Evolutionary conservation across 2,329 filamentous ascomycete species (phyloP).

Genomic region (Metarhizium guizhouense): DNA sequence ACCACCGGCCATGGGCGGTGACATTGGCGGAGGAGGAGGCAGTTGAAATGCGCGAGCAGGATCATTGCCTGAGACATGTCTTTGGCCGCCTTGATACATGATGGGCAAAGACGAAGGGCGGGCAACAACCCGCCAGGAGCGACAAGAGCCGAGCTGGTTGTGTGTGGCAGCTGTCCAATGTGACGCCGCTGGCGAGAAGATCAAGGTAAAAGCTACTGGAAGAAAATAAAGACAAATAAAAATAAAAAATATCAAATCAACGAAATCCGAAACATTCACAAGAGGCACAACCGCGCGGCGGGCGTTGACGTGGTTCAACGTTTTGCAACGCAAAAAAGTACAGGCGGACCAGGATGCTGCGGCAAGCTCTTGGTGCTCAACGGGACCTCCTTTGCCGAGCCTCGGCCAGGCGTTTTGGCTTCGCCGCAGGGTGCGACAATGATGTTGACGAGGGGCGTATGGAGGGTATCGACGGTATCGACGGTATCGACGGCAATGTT

Average conservation of each 20-base stretch:
- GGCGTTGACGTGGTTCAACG: neutral
- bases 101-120: conserved; percentile 9
- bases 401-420: neutral
- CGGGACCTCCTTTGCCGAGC: conserved; percentile 1
- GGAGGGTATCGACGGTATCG: neutral
- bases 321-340: neutral
- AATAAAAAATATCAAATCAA: neutral
- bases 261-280: neutral
- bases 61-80: conserved; percentile 38
- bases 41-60: conserved; percentile 44
- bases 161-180: neutral
- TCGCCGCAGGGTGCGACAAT: neutral
- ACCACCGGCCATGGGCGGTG: conserved; percentile 33
- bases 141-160: neutral
- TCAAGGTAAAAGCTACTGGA: neutral
- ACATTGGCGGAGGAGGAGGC: conserved; percentile 48
- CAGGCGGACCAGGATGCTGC: conserved; percentile 1
- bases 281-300: neutral
- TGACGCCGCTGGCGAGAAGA: neutral
- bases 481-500: neutral
- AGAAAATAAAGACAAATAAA: neutral
- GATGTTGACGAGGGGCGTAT: neutral
- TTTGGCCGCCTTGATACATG: conserved; percentile 49
- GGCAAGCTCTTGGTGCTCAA: conserved; percentile 1
- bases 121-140: neutral